A percentile compares a stretch with the other conserved stretches of the same genome.
These are phyloP conservation scores for Chloris gayana DNA, from an alignment of 176 grass and related monocot species.

Conservation along the genomic window DNA sequence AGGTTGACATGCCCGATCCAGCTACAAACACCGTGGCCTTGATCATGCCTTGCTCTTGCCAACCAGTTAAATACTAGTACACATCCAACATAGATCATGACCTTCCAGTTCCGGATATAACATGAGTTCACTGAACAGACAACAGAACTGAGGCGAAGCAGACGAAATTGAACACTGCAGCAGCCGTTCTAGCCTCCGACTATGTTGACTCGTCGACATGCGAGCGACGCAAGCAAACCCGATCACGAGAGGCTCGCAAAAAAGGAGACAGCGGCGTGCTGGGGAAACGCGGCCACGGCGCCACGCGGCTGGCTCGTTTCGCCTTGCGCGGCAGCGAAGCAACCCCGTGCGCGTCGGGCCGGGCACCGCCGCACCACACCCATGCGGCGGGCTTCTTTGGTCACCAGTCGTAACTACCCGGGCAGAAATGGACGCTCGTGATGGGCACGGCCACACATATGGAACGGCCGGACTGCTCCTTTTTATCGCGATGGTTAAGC, in stretches of 20 bases:
- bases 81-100: neutral
- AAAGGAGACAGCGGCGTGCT: neutral
- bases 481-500: conserved; percentile 17
- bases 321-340: conserved; percentile 4
- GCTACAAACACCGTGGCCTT: no score
- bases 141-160: neutral
- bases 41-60: neutral
- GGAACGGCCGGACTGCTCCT: neutral
- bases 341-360: neutral
- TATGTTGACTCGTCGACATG: neutral
- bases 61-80: no score
- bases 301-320: neutral
- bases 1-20: neutral
- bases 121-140: neutral
- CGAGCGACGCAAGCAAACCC: neutral
- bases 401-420: neutral
- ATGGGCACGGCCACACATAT: neutral
- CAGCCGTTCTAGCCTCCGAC: neutral
- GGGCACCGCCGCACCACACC: neutral
- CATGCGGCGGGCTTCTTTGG: neutral
- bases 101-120: neutral
- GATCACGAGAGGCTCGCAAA: neutral
- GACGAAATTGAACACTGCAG: neutral
- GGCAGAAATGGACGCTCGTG: neutral
- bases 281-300: neutral